Conservation (phyloP, 768 basidiomycete genomes). For the Austroboletus eburneus region DNA sequence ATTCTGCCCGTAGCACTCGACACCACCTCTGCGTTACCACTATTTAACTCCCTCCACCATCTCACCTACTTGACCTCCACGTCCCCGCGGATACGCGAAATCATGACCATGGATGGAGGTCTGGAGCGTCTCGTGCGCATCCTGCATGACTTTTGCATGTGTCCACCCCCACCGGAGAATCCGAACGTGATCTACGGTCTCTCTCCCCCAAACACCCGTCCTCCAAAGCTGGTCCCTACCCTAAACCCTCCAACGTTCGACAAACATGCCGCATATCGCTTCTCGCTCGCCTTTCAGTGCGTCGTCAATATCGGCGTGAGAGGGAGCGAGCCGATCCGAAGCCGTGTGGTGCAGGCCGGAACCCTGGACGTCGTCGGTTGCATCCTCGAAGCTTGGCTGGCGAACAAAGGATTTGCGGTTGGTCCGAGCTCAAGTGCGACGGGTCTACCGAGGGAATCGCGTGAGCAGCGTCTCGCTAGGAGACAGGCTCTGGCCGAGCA, state of each 20-base stretch:
- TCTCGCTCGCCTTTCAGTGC: constrained; percentile 93
- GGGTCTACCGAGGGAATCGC: constrained; percentile 67
- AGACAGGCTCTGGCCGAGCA: constrained; percentile 52
- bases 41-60: constrained; percentile 94
- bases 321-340: constrained; percentile 88
- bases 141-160: constrained; percentile 81
- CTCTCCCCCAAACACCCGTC: constrained; percentile 55
- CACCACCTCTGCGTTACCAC: constrained; percentile 56
- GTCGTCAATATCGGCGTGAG: constrained; percentile 96
- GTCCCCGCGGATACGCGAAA: constrained; percentile 95
- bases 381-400: constrained; percentile 90
- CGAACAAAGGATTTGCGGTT: constrained; percentile 82
- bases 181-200: constrained; percentile 76
- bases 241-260: constrained; percentile 70
- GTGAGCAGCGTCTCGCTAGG: constrained; percentile 67
- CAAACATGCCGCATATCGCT: constrained; percentile 82
- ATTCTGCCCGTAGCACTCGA: constrained; percentile 38
- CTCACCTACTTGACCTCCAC: constrained; percentile 96
- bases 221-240: constrained; percentile 52
- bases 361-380: constrained; percentile 92
- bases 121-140: constrained; percentile 93
- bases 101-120: constrained; percentile 96
- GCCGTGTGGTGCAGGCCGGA: constrained; percentile 91
- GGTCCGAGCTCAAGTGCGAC: constrained; percentile 76
- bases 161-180: constrained; percentile 78